Conservation (phyloP, 306 rosid genomes). For the cucumber (Cucumis sativus) region DNA sequence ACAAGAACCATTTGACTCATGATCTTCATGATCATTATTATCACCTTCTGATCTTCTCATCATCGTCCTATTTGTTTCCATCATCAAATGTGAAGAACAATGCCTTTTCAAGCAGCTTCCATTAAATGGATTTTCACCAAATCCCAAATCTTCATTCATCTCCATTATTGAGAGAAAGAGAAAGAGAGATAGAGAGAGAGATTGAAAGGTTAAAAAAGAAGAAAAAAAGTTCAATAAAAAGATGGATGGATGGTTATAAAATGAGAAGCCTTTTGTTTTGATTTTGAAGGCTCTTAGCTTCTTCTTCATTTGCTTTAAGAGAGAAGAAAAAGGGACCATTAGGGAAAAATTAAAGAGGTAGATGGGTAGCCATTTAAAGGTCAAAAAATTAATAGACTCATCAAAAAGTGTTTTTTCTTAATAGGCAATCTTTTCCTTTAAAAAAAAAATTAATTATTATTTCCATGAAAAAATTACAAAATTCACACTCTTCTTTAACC, state of each 20-base stretch:
- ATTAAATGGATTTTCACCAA: background rate
- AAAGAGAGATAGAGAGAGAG: background rate
- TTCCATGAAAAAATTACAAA: no score
- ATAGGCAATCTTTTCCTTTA: background rate
- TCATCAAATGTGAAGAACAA: background rate
- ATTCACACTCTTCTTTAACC: no score
- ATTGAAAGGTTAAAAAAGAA: background rate
- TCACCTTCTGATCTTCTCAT: background rate
- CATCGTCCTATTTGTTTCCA: background rate
- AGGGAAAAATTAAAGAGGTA: slow-evolving; percentile 1
- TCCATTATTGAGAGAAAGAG: background rate
- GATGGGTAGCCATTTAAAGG: background rate
- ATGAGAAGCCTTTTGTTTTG: background rate
- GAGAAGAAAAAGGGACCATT: background rate
- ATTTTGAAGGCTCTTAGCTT: background rate
- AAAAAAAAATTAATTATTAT: background rate
- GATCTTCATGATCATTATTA: background rate
- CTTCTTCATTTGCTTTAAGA: slow-evolving; percentile 6
- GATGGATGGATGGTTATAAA: background rate
- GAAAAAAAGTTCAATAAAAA: background rate
- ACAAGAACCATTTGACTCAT: background rate
- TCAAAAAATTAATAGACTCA: background rate
- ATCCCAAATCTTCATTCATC: background rate
- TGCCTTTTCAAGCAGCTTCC: background rate
- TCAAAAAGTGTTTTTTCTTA: background rate